Evolutionary conservation across 257 asterid species (phyloP), one percentile per base, ranked within the genome.

Genomic region (Gentiana macrophylla): DNA sequence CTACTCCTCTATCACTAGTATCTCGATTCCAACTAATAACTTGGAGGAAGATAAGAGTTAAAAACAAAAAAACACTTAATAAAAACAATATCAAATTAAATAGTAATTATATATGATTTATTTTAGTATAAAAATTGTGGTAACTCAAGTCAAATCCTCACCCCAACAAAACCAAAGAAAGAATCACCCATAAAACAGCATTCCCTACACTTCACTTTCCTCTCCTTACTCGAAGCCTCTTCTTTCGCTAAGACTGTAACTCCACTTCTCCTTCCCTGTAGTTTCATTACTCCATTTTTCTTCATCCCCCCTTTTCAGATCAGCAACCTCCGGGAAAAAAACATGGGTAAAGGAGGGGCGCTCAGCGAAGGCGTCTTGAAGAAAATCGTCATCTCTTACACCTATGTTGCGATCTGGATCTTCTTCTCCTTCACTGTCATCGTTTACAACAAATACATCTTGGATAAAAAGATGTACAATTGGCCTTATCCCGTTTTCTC

Each of bases 401-500:
- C 73, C 4, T 68, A 68, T 53, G 73, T 68, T 2, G 60, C 68
- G 6, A 37, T 68, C 37, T 68, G 68, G 73, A 68, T 68, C 63
- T 62, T 62, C 73, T 56, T 68, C 33, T 68, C 73, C 0, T 68
- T 68, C 56, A 68, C 64, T 38, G 73, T 68, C 36, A 68, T 68
- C 49, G 68, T 68, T 3, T 68, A 56, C 73, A 68, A 68, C 56
- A 68, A 68, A 5, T 68, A 68, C 73, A 68, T 67, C 52, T 60
- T 67, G 36, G 72, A 67, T 53, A 53, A 54, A 0, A 62, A 67
- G 37, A 65, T 67, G 59, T 67, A 67, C 36, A 59, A 64, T 32
- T 67, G 72, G 68, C 72, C 68, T 0, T 67, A 38, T 53, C 68
- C 68, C 1, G 62, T 67, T 44, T 67, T n/a, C 72, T 45, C 72